Conservation (phyloP, 805 yeast species). For the Myxozyma vanderwaltii region DNA sequence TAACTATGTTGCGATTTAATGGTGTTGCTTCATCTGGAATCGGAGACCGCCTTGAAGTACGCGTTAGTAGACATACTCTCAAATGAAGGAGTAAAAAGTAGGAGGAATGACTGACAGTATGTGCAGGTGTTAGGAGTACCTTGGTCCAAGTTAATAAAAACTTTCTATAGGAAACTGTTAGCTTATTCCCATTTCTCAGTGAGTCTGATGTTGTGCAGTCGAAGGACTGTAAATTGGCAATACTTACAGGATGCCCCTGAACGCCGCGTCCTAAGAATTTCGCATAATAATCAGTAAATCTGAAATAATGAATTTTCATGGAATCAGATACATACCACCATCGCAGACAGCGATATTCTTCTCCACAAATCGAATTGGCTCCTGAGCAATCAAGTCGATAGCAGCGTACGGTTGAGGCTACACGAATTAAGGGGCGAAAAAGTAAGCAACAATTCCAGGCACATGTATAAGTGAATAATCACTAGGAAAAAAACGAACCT, state of each 20-base stretch:
- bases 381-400: slow-evolving; percentile 74
- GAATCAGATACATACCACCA: slow-evolving; percentile 49
- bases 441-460: too few species aligned
- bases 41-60: slow-evolving; percentile 25
- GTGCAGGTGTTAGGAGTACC: slow-evolving; percentile 74
- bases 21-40: slow-evolving; percentile 31
- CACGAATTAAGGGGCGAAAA: too few species aligned
- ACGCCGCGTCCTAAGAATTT: slow-evolving; percentile 53
- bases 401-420: slow-evolving; percentile 86
- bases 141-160: slow-evolving; percentile 77
- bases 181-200: neutral
- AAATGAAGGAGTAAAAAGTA: neutral
- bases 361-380: slow-evolving; percentile 67
- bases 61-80: neutral
- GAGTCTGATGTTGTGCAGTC: neutral
- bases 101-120: slow-evolving; percentile 54
- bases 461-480: neutral
- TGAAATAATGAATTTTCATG: neutral
- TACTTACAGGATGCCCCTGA: slow-evolving; percentile 68
- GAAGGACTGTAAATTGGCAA: neutral
- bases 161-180: slow-evolving; percentile 44
- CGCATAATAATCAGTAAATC: neutral
- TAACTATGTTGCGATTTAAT: slow-evolving; percentile 2
- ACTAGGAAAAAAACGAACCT: slow-evolving; percentile 11
- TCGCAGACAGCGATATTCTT: slow-evolving; percentile 76